phyloP scores from a whole-genome alignment of 1,139 yeast genomes.

The Wickerhamomyces sp. region DNA sequence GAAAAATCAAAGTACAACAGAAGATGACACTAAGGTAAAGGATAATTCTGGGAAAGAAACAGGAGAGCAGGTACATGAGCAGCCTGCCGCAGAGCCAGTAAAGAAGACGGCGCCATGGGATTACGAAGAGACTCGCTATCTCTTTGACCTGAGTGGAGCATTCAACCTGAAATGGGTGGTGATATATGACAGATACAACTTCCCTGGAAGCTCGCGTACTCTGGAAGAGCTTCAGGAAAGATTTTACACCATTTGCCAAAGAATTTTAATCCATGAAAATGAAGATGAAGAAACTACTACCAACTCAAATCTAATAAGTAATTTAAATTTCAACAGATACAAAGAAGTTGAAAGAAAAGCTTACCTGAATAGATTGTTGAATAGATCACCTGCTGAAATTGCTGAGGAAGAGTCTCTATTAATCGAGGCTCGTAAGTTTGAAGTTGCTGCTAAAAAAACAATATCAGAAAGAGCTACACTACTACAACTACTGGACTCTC shows the following conservation, averaged over 20 bases:
- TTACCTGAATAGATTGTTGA: conserved; percentile 69
- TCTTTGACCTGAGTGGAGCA: conserved; percentile 65
- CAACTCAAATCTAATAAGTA: conserved; percentile 38
- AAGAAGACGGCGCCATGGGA: conserved; percentile 45
- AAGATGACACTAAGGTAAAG: conserved; percentile 3
- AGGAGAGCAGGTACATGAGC: background rate
- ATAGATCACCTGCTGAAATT: conserved; percentile 90
- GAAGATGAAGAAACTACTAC: conserved; percentile 40
- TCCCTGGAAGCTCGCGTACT: conserved; percentile 25
- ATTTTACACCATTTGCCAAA: conserved; percentile 59
- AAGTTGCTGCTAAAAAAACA: conserved; percentile 88
- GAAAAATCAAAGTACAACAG: background rate
- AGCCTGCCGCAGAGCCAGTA: background rate
- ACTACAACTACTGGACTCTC: conserved; percentile 78
- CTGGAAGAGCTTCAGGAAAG: conserved; percentile 82
- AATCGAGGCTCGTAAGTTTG: conserved; percentile 88
- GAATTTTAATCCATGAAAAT: conserved; percentile 36
- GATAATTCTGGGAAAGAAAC: conserved; percentile 4
- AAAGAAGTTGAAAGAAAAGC: conserved; percentile 76
- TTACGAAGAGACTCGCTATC: conserved; percentile 68
- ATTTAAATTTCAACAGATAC: conserved; percentile 52
- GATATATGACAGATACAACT: conserved; percentile 68
- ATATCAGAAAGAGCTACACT: conserved; percentile 78
- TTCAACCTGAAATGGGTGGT: conserved; percentile 89
- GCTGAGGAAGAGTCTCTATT: conserved; percentile 96